Conservation (phyloP, 106 monocot species). For the Chionographis japonica region DNA sequence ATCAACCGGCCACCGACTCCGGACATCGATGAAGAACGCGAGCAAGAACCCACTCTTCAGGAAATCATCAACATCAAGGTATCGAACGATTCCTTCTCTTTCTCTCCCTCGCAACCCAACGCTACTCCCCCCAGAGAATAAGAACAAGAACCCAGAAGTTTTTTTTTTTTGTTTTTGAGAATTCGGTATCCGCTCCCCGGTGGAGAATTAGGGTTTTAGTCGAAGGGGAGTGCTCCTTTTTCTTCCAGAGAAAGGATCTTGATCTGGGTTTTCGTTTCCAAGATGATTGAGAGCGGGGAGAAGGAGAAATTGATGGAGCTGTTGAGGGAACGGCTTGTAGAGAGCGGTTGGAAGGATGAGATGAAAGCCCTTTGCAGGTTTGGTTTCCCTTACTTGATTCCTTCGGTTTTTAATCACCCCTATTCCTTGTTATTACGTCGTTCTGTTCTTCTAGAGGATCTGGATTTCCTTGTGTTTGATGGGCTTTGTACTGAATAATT, state of each 20-base stretch:
- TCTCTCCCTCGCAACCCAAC: not conserved
- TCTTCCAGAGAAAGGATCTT: not conserved
- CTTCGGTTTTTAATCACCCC: too few species aligned
- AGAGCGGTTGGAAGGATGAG: slow-evolving; percentile 97
- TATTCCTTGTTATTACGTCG: not conserved
- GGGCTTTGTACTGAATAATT: too few species aligned
- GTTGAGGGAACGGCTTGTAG: slow-evolving; percentile 83
- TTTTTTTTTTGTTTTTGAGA: too few species aligned
- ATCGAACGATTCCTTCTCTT: not conserved
- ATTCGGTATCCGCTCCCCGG: too few species aligned
- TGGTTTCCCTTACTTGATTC: not conserved
- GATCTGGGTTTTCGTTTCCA: slow-evolving; percentile 17
- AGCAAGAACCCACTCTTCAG: slow-evolving; percentile 56
- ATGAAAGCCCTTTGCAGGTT: slow-evolving; percentile 97
- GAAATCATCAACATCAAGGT: slow-evolving; percentile 98
- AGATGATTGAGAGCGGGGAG: slow-evolving; percentile 96
- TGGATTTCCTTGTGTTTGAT: too few species aligned
- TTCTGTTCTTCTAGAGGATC: not conserved
- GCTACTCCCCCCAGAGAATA: too few species aligned
- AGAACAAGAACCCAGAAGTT: too few species aligned
- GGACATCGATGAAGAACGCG: slow-evolving; percentile 52
- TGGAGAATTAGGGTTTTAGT: not conserved
- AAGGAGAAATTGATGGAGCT: slow-evolving; percentile 99
- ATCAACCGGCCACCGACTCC: slow-evolving; percentile 94
- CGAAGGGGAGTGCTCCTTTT: not conserved